phyloP scores from a whole-genome alignment of 1,284 basidiomycete species.

The Boletus sp. region DNA sequence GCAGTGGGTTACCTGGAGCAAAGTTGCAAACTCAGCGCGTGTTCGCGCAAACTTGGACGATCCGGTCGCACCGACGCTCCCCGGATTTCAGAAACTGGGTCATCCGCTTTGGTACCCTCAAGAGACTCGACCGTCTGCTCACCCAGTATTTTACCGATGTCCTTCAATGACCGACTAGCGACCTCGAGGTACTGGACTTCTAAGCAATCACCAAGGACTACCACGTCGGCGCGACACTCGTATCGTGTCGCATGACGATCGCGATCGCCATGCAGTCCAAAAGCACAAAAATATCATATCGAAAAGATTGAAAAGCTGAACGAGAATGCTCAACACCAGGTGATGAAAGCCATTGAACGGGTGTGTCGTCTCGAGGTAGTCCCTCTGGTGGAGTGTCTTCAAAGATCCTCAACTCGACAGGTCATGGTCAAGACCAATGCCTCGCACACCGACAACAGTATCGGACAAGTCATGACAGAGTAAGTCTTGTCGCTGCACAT shows the following conservation, averaged over 20 bases:
- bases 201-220: conserved; percentile 81
- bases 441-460: conserved; percentile 46
- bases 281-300: conserved; percentile 82
- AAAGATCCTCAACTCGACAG: conserved; percentile 50
- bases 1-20: too few species aligned
- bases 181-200: conserved; percentile 79
- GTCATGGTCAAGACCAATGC: conserved; percentile 72
- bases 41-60: conserved; percentile 65
- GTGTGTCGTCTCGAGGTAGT: conserved; percentile 42
- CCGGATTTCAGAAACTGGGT: conserved; percentile 87
- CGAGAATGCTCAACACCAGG: conserved; percentile 78
- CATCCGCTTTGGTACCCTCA: conserved; percentile 80
- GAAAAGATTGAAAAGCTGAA: conserved; percentile 81
- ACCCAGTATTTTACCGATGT: conserved; percentile 86
- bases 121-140: conserved; percentile 85
- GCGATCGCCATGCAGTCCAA: conserved; percentile 92
- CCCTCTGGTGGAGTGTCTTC: neutral
- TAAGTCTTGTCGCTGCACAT: conserved; percentile 41
- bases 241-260: conserved; percentile 84
- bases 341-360: conserved; percentile 89
- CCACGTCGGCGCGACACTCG: conserved; percentile 65
- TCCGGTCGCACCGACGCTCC: conserved; percentile 55
- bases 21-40: conserved; percentile 19
- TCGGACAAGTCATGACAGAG: conserved; percentile 74
- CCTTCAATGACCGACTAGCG: conserved; percentile 71